Conservation (phyloP, 164 flowering plant species). For the Echeveria elegans region DNA sequence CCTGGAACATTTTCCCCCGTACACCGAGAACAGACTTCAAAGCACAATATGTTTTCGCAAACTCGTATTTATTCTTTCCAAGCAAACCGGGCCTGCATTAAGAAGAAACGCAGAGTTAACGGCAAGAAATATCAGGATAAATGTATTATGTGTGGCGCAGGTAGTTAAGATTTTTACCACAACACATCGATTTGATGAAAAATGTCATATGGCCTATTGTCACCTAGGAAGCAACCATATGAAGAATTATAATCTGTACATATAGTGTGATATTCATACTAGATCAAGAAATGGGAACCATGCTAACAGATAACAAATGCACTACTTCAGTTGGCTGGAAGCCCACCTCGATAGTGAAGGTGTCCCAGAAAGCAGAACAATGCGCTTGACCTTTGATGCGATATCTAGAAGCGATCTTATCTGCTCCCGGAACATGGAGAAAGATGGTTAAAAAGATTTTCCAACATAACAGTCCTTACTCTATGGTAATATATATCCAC, state of each 20-base stretch:
- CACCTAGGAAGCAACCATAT: slow-evolving; percentile 53
- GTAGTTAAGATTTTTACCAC: slow-evolving; percentile 46
- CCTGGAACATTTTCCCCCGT: slow-evolving; percentile 65
- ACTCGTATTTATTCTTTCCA: slow-evolving; percentile 75
- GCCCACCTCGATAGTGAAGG: slow-evolving; percentile 97
- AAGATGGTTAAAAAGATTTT: neutral
- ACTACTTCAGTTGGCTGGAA: neutral
- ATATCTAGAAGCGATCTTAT: slow-evolving; percentile 66
- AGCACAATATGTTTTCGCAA: slow-evolving; percentile 75
- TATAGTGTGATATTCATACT: neutral
- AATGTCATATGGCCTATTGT: slow-evolving; percentile 88
- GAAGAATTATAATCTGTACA: slow-evolving; percentile 19
- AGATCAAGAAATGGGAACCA: neutral
- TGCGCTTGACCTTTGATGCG: slow-evolving; percentile 59
- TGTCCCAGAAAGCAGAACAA: slow-evolving; percentile 84
- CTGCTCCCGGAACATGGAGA: slow-evolving; percentile 27
- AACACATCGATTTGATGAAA: slow-evolving; percentile 89
- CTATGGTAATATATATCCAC: neutral
- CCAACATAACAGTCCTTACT: neutral
- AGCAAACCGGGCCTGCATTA: slow-evolving; percentile 78
- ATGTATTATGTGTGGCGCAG: neutral
- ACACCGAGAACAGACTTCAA: slow-evolving; percentile 25
- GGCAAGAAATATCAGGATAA: slow-evolving; percentile 3
- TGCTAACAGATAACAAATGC: neutral
- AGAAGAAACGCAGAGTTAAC: slow-evolving; percentile 3